Conservation (phyloP, 2,329 filamentous ascomycete genomes). For the Byssothecium circinans region DNA sequence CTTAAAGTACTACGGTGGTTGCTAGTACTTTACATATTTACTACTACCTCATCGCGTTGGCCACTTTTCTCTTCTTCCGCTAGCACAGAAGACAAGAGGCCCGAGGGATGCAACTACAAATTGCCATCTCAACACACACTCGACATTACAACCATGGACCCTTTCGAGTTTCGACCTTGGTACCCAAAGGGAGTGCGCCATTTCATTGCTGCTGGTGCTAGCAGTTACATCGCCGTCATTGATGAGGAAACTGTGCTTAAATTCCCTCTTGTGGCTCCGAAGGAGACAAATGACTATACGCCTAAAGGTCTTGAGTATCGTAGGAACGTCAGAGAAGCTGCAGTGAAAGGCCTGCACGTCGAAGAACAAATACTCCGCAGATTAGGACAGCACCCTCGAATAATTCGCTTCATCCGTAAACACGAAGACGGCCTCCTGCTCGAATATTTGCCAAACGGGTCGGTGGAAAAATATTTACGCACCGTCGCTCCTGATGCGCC, state of each 20-base stretch:
- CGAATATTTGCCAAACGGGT: conserved; percentile 12
- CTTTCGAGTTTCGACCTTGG: neutral
- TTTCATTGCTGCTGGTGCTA: conserved; percentile 7
- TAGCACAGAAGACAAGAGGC: no score
- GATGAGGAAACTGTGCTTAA: conserved; percentile 11
- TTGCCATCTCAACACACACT: neutral
- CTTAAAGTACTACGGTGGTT: no score
- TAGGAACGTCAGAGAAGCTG: neutral
- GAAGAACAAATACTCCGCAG: conserved; percentile 4
- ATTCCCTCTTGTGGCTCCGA: conserved; percentile 4
- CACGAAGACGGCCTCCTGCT: conserved; percentile 14
- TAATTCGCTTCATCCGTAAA: conserved; percentile 11
- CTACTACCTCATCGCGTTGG: no score
- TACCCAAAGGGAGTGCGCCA: conserved; percentile 7
- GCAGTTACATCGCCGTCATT: conserved; percentile 10
- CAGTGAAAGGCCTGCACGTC: conserved; percentile 1
- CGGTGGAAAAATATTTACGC: conserved; percentile 10
- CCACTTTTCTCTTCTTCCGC: no score
- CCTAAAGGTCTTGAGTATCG: neutral
- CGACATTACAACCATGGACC: neutral
- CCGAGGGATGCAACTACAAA: no score
- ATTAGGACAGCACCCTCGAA: conserved; percentile 12
- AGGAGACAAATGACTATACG: neutral
- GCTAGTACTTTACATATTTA: no score
- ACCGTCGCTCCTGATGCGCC: neutral